Conservation (phyloP, 1,284 basidiomycete genomes). For the Porogramme epimiltina region DNA sequence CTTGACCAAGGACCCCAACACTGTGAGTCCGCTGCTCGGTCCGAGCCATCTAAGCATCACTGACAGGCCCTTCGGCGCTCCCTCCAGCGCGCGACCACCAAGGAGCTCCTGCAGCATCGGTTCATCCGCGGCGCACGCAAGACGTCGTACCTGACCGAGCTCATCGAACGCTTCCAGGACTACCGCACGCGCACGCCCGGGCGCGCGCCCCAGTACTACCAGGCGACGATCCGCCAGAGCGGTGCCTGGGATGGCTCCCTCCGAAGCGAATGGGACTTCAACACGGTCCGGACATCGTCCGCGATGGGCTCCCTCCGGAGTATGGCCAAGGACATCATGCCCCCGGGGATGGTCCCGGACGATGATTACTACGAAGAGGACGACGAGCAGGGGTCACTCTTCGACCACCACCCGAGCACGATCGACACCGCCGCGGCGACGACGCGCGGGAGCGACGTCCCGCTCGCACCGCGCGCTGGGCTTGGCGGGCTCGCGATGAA, state of each 20-base stretch:
- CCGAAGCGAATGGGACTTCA: conserved; percentile 94
- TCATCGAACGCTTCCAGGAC: conserved; percentile 84
- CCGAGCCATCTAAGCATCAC: neutral
- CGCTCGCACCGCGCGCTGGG: conserved; percentile 31
- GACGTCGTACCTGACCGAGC: conserved; percentile 81
- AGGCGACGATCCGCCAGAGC: conserved; percentile 56
- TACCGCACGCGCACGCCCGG: conserved; percentile 60
- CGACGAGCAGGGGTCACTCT: conserved; percentile 11
- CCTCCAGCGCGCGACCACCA: conserved; percentile 82
- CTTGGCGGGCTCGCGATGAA: conserved; percentile 50
- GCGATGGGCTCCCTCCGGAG: conserved; percentile 75
- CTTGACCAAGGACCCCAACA: conserved; percentile 88
- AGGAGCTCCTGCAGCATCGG: conserved; percentile 88
- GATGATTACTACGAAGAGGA: conserved; percentile 47
- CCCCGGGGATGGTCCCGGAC: conserved; percentile 54
- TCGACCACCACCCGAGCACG: conserved; percentile 37
- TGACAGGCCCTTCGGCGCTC: conserved; percentile 9
- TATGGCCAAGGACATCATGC: conserved; percentile 66
- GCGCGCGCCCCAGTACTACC: conserved; percentile 50
- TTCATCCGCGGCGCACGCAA: conserved; percentile 88
- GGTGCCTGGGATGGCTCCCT: conserved; percentile 75
- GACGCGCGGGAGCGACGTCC: conserved; percentile 63
- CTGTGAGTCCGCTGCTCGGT: conserved; percentile 47
- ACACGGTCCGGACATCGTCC: conserved; percentile 78
- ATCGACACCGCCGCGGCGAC: conserved; percentile 61